Evolutionary conservation across 2,329 filamentous ascomycete genomes (phyloP).

Genomic region (Stagonosporopsis cucurbitacearum): DNA sequence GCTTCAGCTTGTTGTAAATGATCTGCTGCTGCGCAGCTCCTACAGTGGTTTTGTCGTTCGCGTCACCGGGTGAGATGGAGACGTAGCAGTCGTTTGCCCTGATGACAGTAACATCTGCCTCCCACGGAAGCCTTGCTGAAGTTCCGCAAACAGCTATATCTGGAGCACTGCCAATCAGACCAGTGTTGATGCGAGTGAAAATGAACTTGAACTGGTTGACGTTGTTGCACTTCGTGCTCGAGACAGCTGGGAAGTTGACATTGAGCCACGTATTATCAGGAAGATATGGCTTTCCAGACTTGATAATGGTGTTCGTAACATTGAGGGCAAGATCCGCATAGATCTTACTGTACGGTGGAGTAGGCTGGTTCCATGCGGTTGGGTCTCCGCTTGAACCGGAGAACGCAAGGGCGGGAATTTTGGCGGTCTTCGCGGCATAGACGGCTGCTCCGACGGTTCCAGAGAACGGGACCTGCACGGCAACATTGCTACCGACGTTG

Average conservation of each 20-base stretch:
- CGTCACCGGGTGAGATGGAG: conserved; percentile 68
- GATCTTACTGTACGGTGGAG: conserved; percentile 61
- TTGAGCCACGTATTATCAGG: conserved; percentile 68
- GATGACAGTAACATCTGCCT: conserved; percentile 59
- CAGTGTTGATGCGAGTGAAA: conserved; percentile 65
- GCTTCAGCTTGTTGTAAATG: conserved; percentile 37
- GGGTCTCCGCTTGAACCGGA: conserved; percentile 61
- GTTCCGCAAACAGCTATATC: conserved; percentile 66
- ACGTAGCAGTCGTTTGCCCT: conserved; percentile 61
- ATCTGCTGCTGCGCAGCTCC: conserved; percentile 47
- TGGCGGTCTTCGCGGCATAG: conserved; percentile 60
- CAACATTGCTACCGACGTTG: conserved; percentile 68
- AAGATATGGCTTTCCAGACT: conserved; percentile 67
- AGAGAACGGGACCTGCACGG: conserved; percentile 62
- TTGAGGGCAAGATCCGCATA: conserved; percentile 69
- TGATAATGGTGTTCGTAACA: conserved; percentile 63
- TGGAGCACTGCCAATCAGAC: conserved; percentile 38
- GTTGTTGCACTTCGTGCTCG: conserved; percentile 57
- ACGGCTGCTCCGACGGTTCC: conserved; percentile 72
- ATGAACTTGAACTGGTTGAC: conserved; percentile 67
- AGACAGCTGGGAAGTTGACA: conserved; percentile 69
- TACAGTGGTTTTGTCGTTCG: conserved; percentile 66
- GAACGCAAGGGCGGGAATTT: conserved; percentile 73
- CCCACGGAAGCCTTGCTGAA: conserved; percentile 61
- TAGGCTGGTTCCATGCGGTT: conserved; percentile 61